phyloP scores from a whole-genome alignment of 2,329 filamentous ascomycete genomes.

The Amauroascus niger region DNA sequence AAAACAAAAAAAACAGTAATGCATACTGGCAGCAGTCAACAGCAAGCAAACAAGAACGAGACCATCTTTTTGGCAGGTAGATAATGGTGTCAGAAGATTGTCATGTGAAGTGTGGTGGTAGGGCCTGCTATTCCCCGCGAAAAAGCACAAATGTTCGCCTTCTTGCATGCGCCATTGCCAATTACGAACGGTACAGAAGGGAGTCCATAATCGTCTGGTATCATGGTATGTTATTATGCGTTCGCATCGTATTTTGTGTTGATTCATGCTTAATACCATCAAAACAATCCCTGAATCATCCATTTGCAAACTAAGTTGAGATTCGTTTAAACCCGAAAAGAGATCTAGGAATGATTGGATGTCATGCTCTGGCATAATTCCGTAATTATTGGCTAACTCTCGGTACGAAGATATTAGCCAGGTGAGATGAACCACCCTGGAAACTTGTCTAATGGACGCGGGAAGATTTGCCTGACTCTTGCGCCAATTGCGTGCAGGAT shows the following conservation, averaged over 20 bases:
- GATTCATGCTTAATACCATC: not conserved
- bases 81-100: not conserved
- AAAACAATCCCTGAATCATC: not conserved
- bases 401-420: too few relatives aligned
- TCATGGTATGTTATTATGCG: not conserved
- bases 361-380: not conserved
- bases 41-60: too few relatives aligned
- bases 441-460: not conserved
- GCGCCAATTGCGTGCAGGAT: not conserved
- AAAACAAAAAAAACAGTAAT: not conserved
- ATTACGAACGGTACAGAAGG: not conserved
- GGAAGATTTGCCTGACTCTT: not conserved
- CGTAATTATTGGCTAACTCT: not conserved
- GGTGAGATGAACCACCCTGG: not conserved
- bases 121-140: too few relatives aligned
- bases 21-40: too few relatives aligned
- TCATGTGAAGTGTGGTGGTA: not conserved
- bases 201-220: not conserved
- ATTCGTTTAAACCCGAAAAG: not conserved
- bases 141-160: not conserved
- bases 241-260: not conserved
- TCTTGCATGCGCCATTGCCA: not conserved
- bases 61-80: too few relatives aligned
- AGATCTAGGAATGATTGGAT: not conserved
- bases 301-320: not conserved